These are phyloP conservation scores for Hanseniaspora pseudoguilliermondii DNA, from an alignment of 805 yeast species.

Conservation along the genomic window DNA sequence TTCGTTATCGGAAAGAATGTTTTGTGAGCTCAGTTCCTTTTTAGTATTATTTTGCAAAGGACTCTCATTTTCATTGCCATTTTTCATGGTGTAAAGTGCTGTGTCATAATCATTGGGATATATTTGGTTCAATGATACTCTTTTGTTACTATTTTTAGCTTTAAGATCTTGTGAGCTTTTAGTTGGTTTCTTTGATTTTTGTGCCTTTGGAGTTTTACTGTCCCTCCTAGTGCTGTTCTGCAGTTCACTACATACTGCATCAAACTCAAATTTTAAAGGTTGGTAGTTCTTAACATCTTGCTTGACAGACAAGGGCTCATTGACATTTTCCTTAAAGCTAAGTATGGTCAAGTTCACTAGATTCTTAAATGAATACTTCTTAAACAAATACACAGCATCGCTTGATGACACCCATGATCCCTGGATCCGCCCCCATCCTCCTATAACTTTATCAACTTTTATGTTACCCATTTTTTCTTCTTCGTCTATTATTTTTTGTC, in stretches of 20 bases:
- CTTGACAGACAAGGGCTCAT: conserved; percentile 33
- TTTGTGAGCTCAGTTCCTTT: neutral
- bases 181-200: conserved; percentile 20
- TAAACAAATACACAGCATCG: conserved; percentile 48
- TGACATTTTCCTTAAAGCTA: conserved; percentile 39
- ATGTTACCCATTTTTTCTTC: conserved; percentile 62
- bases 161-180: conserved; percentile 19
- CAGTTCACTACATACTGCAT: neutral
- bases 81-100: neutral
- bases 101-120: conserved; percentile 15
- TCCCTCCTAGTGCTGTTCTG: neutral
- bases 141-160: conserved; percentile 13
- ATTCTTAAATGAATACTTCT: conserved; percentile 38
- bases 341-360: conserved; percentile 40
- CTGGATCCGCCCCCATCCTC: conserved; percentile 75
- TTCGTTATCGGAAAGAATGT: neutral
- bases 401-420: conserved; percentile 76
- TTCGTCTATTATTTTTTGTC: conserved; percentile 63
- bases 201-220: neutral
- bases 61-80: neutral
- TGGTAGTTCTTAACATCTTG: conserved; percentile 23
- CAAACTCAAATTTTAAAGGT: conserved; percentile 5
- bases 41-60: neutral
- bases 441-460: conserved; percentile 53
- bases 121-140: conserved; percentile 16